Evolutionary conservation across 148 eudicot genomes (phyloP).

Genomic region (Rhododendron simsii): DNA sequence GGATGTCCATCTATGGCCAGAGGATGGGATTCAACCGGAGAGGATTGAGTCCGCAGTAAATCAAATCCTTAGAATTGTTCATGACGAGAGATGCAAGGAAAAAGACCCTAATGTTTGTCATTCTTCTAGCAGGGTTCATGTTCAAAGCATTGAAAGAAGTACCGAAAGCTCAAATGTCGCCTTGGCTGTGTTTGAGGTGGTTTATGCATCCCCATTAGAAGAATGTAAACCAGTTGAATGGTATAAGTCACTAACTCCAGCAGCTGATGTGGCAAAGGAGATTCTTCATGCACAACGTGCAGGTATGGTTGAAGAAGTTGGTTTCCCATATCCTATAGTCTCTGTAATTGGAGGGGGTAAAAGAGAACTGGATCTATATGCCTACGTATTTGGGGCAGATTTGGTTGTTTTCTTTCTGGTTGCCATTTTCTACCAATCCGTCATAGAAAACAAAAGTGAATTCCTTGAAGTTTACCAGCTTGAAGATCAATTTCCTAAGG

Average conservation of each 20-base stretch:
- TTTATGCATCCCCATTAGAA: conserved; percentile 61
- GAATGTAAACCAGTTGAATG: conserved; percentile 52
- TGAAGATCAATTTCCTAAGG: conserved; percentile 98
- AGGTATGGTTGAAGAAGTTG: conserved; percentile 61
- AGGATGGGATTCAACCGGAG: conserved; percentile 95
- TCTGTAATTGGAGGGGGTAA: conserved; percentile 96
- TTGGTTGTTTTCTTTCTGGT: conserved; percentile 90
- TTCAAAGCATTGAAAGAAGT: conserved; percentile 93
- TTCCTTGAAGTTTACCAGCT: conserved; percentile 97
- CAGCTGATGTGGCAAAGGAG: conserved; percentile 94
- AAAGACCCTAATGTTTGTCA: conserved; percentile 43
- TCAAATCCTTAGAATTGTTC: conserved; percentile 65
- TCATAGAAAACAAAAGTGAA: conserved; percentile 87
- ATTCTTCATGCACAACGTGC: conserved; percentile 57
- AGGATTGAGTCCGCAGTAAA: conserved; percentile 86
- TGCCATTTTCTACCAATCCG: conserved; percentile 84
- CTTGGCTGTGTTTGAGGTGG: conserved; percentile 91
- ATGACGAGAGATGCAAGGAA: conserved; percentile 66
- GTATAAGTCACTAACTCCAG: conserved; percentile 85
- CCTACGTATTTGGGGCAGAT: conserved; percentile 94
- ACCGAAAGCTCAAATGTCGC: conserved; percentile 67
- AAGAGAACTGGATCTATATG: conserved; percentile 96
- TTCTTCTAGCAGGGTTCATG: conserved; percentile 75
- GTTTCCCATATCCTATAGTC: conserved; percentile 73
- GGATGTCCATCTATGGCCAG: conserved; percentile 90